Percentiles rank a stretch among this genome's conserved stretches.
Conservation (phyloP, 2,329 filamentous ascomycete species). For the Talaromyces sp. region DNA sequence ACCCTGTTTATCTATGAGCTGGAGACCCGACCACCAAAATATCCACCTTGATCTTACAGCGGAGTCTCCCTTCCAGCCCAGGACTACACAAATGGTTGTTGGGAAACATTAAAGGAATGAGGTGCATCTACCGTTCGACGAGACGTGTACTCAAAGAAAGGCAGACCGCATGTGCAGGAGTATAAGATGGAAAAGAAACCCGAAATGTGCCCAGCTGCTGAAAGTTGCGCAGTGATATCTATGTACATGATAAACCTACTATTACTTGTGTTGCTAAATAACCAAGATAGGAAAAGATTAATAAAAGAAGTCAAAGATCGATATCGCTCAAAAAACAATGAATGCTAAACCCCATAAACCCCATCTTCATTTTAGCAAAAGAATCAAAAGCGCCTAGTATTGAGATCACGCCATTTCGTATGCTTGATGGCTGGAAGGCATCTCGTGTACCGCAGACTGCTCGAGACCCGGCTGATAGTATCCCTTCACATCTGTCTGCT, state of each 20-base stretch:
- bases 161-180: too few species aligned
- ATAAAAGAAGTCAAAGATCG: not conserved
- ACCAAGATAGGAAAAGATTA: not conserved
- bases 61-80: too few species aligned
- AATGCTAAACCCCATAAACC: not conserved
- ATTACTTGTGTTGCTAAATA: not conserved
- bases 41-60: too few species aligned
- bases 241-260: not conserved
- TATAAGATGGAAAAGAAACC: not conserved
- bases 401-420: not conserved
- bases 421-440: not conserved
- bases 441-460: not conserved
- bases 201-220: not conserved
- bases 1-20: too few species aligned
- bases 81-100: too few species aligned
- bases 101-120: too few species aligned
- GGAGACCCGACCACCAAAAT: too few species aligned
- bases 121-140: not conserved
- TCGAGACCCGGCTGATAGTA: not conserved
- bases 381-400: not conserved
- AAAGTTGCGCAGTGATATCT: not conserved
- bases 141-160: not conserved
- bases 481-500: not conserved
- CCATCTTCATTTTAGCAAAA: not conserved
- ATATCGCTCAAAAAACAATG: not conserved